A percentile compares a stretch with the other conserved stretches of the same genome.
phyloP scores from a whole-genome alignment of 352 stramenopile genomes.

The Elongisporangium prolatum region DNA sequence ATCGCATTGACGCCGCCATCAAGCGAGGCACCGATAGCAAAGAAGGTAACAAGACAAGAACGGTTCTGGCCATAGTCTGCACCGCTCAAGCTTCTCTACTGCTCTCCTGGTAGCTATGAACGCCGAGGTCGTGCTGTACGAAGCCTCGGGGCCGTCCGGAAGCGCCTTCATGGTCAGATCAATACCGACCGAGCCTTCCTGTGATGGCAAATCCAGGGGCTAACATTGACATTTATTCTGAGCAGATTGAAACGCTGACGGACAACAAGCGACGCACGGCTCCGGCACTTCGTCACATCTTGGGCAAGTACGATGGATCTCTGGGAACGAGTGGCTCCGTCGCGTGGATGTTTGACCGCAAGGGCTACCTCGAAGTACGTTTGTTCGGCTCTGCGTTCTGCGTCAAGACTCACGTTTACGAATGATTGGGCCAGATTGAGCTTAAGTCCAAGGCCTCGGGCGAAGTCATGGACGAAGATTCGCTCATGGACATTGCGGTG shows the following conservation, averaged over 20 bases:
- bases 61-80: too few relatives aligned
- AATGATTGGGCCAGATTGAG: conserved; percentile 43
- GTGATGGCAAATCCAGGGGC: too few relatives aligned
- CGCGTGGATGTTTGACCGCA: conserved; percentile 83
- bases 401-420: neutral
- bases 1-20: conserved; percentile 79
- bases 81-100: too few relatives aligned
- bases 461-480: conserved; percentile 51
- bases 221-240: too few relatives aligned
- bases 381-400: neutral
- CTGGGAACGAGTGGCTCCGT: conserved; percentile 76
- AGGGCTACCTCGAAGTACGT: conserved; percentile 74
- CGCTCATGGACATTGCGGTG: conserved; percentile 72
- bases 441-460: conserved; percentile 17
- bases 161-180: conserved; percentile 63
- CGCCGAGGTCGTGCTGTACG: conserved; percentile 75
- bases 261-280: conserved; percentile 83
- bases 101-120: conserved; percentile 28
- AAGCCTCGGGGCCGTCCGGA: conserved; percentile 61
- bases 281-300: conserved; percentile 67
- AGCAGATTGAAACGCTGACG: conserved; percentile 78
- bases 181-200: neutral
- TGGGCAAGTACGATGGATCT: conserved; percentile 62
- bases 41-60: conserved; percentile 25
- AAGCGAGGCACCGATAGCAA: conserved; percentile 81